Evolutionary conservation across 2,329 filamentous ascomycete species (phyloP).

Genomic region (Hypoxylon sp.): DNA sequence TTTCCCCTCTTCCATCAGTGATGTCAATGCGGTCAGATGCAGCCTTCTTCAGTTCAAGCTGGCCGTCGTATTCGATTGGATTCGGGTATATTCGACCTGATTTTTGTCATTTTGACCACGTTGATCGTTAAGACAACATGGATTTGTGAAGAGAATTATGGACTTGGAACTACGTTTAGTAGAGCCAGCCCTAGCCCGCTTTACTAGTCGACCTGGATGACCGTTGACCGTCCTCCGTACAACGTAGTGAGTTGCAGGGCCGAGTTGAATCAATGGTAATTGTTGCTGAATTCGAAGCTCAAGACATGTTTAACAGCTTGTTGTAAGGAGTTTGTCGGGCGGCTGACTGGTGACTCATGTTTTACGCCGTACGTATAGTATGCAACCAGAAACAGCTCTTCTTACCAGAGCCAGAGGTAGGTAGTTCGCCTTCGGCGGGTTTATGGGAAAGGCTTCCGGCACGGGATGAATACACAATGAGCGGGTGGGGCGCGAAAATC

Average conservation of each 20-base stretch:
- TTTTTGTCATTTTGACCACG: conserved; percentile 10
- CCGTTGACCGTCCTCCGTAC: conserved; percentile 24
- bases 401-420: conserved; percentile 19
- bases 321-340: conserved; percentile 19
- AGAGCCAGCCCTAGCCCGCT: conserved; percentile 18
- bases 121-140: conserved; percentile 15
- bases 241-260: conserved; percentile 27
- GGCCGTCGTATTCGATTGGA: conserved; percentile 18
- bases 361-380: conserved; percentile 15
- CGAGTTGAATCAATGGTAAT: conserved; percentile 27
- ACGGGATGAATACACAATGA: conserved; percentile 30
- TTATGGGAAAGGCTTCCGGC: conserved; percentile 30
- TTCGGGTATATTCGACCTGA: conserved; percentile 19
- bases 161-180: conserved; percentile 37
- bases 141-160: conserved; percentile 30
- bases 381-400: conserved; percentile 26
- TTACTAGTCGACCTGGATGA: conserved; percentile 12
- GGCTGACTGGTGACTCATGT: conserved; percentile 13
- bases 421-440: conserved; percentile 30
- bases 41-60: conserved; percentile 17
- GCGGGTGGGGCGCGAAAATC: conserved; percentile 20
- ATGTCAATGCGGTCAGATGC: conserved; percentile 31
- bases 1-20: conserved; percentile 11
- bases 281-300: conserved; percentile 25
- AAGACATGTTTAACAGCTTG: conserved; percentile 23